Evolutionary conservation across 192 early-diverging fungal species (phyloP), one percentile per base, ranked within the genome.

Genomic region (Spizellomyces sp.): DNA sequence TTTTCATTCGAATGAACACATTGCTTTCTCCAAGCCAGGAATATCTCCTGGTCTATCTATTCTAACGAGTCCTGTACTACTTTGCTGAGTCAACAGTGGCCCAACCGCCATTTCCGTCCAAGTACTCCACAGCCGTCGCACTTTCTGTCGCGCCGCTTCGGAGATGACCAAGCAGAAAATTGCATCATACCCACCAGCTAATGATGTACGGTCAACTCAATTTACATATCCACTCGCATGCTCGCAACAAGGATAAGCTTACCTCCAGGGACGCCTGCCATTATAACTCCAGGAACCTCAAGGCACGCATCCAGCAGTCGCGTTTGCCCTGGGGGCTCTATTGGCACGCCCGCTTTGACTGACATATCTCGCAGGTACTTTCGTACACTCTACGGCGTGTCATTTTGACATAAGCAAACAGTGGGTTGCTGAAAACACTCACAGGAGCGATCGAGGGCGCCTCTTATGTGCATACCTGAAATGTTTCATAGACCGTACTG

Each of bases 181-280:
- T 7, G 98, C 98, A 78, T 99, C 98, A 64, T 87, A 98, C 5
- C 98, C 98, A 48, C 98, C 98, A 59, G 96, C 95, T 91, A 61
- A 54, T 54, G 12, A 54, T 12, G 50, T n/a, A 54, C 50, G n/a
- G 17, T 12, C 12, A 54, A 54, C 14, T 54, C 50, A 54, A 54
- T 54, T 0, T 0, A 2, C 50, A 2, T 12, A 19, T 54, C 17
- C 50, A 36, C 27, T 36, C 27, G 3, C 27, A 36, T 36, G 27
- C 27, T 36, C 27, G 3, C 27, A 36, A 3, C 17, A 19, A 27
- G 52, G 14, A 75, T 15, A 22, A n/a, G 14, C 46, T 78, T 80
- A 92, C 88, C 91, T 57, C 98, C 98, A 19, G 98, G 98, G 5
- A 99, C 95, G 21, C 94, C 96, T 15, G 94, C 91, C 88, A 95